phyloP scores from a whole-genome alignment of 192 early-diverging fungal genomes.

The Pecoramyces ruminantium region DNA sequence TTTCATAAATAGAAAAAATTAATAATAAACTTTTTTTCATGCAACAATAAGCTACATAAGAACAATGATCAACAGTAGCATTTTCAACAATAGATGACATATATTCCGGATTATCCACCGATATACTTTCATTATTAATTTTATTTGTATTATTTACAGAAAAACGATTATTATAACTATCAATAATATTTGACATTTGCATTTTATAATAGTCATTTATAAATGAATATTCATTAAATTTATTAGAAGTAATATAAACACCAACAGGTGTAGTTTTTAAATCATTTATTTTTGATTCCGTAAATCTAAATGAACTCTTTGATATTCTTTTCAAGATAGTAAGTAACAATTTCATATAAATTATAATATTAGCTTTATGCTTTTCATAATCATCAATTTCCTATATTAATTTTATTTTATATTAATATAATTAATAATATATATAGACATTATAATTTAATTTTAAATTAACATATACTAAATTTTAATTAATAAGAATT shows the following conservation, averaged over 20 bases:
- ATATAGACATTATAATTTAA: too few species aligned
- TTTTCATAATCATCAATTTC: background rate
- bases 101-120: background rate
- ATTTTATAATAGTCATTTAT: background rate
- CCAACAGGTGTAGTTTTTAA: background rate
- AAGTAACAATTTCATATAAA: background rate
- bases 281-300: background rate
- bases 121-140: background rate
- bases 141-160: background rate
- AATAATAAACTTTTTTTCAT: background rate
- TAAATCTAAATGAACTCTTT: background rate
- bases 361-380: background rate
- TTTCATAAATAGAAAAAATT: background rate
- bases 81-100: background rate
- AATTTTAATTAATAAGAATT: too few species aligned
- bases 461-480: too few species aligned
- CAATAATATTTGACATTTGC: background rate
- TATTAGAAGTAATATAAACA: background rate
- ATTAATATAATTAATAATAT: too few species aligned
- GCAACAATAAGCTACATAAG: background rate
- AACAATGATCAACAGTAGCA: background rate
- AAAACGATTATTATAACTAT: background rate
- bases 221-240: background rate
- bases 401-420: too few species aligned
- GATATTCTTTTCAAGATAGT: background rate